Evolutionary conservation across 2,329 filamentous ascomycete genomes (phyloP).

Genomic region (Fusarium subglutinans): DNA sequence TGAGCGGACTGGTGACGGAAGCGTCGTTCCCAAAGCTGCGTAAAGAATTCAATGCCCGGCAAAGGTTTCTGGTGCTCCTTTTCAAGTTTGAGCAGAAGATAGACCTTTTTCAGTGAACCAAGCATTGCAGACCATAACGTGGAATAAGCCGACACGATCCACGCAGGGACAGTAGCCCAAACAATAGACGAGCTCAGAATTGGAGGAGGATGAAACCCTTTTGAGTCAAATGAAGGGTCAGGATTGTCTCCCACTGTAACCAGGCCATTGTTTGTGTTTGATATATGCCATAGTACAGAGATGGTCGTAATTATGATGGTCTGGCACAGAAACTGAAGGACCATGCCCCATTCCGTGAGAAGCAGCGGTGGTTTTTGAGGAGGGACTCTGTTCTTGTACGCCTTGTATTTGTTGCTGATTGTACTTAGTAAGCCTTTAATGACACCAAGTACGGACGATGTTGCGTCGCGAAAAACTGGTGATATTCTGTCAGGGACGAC

Average conservation of each 20-base stretch:
- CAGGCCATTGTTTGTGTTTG: neutral
- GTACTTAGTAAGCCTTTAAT: fast-evolving
- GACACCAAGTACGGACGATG: fast-evolving
- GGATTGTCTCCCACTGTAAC: neutral
- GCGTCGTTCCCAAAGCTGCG: fast-evolving
- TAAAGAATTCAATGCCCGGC: neutral
- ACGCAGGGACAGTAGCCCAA: neutral
- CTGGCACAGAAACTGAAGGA: neutral
- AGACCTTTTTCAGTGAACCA: neutral
- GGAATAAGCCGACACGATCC: neutral
- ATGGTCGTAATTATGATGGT: neutral
- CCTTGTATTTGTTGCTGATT: neutral
- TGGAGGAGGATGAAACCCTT: neutral
- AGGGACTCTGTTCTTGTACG: neutral
- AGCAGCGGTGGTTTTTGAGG: neutral
- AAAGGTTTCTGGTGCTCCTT: neutral
- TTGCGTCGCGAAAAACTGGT: neutral
- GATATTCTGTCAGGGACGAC: neutral
- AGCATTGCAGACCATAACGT: neutral
- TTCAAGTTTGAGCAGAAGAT: neutral
- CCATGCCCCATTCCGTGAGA: neutral
- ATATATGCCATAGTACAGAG: neutral
- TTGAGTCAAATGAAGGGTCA: neutral
- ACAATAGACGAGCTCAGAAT: neutral
- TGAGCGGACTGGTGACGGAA: neutral